Conservation (phyloP, 2,329 filamentous ascomycete genomes). For the Beauveria sp. region DNA sequence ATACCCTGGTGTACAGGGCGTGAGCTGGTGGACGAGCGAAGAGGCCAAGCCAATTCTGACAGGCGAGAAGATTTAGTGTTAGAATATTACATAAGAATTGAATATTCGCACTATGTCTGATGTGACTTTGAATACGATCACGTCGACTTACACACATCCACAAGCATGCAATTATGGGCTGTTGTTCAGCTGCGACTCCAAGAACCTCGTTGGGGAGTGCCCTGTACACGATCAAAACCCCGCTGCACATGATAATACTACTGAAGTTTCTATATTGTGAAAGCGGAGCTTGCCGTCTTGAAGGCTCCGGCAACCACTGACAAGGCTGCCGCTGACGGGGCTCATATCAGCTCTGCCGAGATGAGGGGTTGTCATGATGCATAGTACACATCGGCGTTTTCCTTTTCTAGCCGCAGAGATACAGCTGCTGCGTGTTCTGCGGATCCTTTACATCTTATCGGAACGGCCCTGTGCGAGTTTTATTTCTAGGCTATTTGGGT, state of each 20-base stretch:
- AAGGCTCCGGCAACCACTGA: background rate
- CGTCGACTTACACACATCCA: background rate
- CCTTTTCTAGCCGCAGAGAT: background rate
- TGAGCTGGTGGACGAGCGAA: conserved; percentile 80
- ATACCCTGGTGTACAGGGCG: conserved; percentile 68
- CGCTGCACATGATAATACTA: background rate
- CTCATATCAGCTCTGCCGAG: background rate
- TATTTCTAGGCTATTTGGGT: background rate
- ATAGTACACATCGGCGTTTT: background rate
- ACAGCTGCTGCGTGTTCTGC: background rate
- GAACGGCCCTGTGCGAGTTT: background rate
- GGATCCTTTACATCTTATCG: background rate
- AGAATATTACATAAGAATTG: background rate
- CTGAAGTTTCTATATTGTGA: background rate
- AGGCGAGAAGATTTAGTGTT: conserved; percentile 43
- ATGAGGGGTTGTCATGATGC: background rate
- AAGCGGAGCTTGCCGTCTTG: background rate
- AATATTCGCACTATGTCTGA: background rate
- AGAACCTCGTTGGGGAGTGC: background rate
- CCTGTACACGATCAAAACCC: background rate
- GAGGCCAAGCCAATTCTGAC: conserved; percentile 71
- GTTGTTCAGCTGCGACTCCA: background rate
- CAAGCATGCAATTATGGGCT: background rate
- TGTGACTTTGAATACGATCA: background rate
- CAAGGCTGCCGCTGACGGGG: background rate